Percentiles rank a stretch among this genome's conserved stretches.
These are phyloP conservation scores for Macroventuria anomochaeta DNA, from an alignment of 2,329 filamentous ascomycete genomes.

Conservation along the genomic window DNA sequence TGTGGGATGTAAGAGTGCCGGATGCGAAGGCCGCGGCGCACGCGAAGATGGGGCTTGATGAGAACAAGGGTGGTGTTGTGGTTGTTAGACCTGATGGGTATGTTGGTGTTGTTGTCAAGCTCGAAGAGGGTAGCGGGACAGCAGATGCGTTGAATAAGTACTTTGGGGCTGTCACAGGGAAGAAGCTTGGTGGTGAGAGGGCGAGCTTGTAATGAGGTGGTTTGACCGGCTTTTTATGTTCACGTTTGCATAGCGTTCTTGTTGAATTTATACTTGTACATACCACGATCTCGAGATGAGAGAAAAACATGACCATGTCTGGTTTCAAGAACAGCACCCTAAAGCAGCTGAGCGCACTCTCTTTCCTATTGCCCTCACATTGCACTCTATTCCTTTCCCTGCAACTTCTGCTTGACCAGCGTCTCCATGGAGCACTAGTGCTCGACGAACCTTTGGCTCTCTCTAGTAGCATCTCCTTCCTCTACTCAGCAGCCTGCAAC, in stretches of 20 bases:
- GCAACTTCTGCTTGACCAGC: too few species aligned
- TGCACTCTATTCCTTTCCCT: too few species aligned
- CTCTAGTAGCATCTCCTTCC: too few species aligned
- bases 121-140: conserved; percentile 79
- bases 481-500: too few species aligned
- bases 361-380: too few species aligned
- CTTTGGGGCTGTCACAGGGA: conserved; percentile 75
- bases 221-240: neutral
- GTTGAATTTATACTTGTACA: conserved; percentile 1
- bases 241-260: conserved; percentile 8
- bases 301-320: too few species aligned
- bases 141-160: conserved; percentile 85
- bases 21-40: conserved; percentile 77
- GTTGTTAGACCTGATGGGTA: conserved; percentile 89
- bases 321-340: too few species aligned
- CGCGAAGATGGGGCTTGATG: conserved; percentile 81
- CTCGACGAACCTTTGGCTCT: too few species aligned
- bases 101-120: conserved; percentile 74
- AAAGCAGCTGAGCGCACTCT: too few species aligned
- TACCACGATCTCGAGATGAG: too few species aligned
- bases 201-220: conserved; percentile 33
- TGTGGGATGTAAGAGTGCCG: conserved; percentile 73
- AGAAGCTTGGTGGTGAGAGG: conserved; percentile 55
- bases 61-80: conserved; percentile 77
- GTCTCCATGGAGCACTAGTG: too few species aligned